These are phyloP conservation scores for Heterobasidion parviporum DNA, from an alignment of 1,284 basidiomycete species.

Conservation along the genomic window DNA sequence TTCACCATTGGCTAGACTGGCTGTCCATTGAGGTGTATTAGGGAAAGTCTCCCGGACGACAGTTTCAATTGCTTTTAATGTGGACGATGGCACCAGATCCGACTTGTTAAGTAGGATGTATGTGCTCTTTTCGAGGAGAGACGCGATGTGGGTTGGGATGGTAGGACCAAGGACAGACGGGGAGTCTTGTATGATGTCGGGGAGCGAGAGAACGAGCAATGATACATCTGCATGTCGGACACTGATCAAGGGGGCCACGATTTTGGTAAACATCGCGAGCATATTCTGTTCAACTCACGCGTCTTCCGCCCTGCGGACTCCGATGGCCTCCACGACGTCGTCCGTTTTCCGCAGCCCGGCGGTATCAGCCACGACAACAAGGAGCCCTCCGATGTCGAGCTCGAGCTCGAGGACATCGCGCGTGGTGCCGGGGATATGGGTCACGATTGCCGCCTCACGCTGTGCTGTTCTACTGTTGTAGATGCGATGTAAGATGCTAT, in stretches of 20 bases:
- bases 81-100: slow-evolving; percentile 38
- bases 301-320: slow-evolving; percentile 62
- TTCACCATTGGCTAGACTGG: slow-evolving; percentile 54
- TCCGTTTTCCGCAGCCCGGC: slow-evolving; percentile 70
- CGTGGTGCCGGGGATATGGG: slow-evolving; percentile 80
- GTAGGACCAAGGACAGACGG: slow-evolving; percentile 16
- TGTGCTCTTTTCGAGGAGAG: slow-evolving; percentile 46
- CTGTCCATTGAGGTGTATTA: slow-evolving; percentile 32
- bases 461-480: slow-evolving; percentile 40
- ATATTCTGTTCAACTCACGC: slow-evolving; percentile 35
- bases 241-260: slow-evolving; percentile 24
- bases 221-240: slow-evolving; percentile 60
- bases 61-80: not conserved
- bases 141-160: slow-evolving; percentile 37
- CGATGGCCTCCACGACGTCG: slow-evolving; percentile 78
- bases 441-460: slow-evolving; percentile 84
- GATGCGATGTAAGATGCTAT: too few relatives aligned
- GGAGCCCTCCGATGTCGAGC: slow-evolving; percentile 81
- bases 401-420: slow-evolving; percentile 79
- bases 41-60: too few relatives aligned
- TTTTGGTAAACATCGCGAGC: not conserved
- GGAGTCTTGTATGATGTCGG: slow-evolving; percentile 30
- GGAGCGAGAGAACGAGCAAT: slow-evolving; percentile 71
- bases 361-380: slow-evolving; percentile 76
- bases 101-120: slow-evolving; percentile 69